Conservation (phyloP, 2,329 filamentous ascomycete genomes). For the Pseudocercospora crystallina region DNA sequence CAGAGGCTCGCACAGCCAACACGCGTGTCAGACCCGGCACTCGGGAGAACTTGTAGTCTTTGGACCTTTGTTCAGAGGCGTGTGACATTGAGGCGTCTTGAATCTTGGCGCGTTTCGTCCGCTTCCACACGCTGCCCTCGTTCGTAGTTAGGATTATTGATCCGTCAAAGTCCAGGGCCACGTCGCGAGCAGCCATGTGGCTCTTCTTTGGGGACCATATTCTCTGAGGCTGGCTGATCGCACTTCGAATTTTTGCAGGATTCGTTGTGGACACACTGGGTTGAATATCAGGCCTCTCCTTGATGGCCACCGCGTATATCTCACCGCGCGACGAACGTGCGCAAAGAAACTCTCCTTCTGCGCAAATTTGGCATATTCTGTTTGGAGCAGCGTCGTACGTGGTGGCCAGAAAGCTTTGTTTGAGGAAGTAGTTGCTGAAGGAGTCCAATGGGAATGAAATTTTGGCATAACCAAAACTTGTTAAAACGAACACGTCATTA, state of each 20-base stretch:
- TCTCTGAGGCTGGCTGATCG: slow-evolving; percentile 73
- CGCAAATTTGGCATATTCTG: slow-evolving; percentile 72
- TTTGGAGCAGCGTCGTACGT: slow-evolving; percentile 65
- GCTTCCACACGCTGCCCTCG: slow-evolving; percentile 89
- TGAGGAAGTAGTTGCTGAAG: slow-evolving; percentile 68
- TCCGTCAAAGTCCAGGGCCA: slow-evolving; percentile 86
- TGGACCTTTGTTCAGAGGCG: slow-evolving; percentile 61
- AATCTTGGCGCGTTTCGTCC: slow-evolving; percentile 76
- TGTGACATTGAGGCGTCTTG: slow-evolving; percentile 62
- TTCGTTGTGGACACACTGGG: slow-evolving; percentile 79
- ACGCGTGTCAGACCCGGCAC: slow-evolving; percentile 86
- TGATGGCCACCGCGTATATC: slow-evolving; percentile 80
- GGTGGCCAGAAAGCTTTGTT: slow-evolving; percentile 63
- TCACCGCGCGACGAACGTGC: slow-evolving; percentile 82
- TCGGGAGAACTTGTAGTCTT: slow-evolving; percentile 94
- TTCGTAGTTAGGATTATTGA: slow-evolving; percentile 92
- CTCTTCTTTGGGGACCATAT: slow-evolving; percentile 90
- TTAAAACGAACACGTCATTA: slow-evolving; percentile 88
- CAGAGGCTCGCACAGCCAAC: slow-evolving; percentile 78
- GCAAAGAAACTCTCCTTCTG: slow-evolving; percentile 88
- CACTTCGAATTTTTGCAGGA: slow-evolving; percentile 82
- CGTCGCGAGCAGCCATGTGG: slow-evolving; percentile 78
- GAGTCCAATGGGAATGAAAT: slow-evolving; percentile 78
- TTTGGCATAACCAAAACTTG: slow-evolving; percentile 93
- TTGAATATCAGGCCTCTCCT: slow-evolving; percentile 63